Evolutionary conservation across 1,139 yeast genomes (phyloP).

Genomic region (Insectozyma bohioensis): DNA sequence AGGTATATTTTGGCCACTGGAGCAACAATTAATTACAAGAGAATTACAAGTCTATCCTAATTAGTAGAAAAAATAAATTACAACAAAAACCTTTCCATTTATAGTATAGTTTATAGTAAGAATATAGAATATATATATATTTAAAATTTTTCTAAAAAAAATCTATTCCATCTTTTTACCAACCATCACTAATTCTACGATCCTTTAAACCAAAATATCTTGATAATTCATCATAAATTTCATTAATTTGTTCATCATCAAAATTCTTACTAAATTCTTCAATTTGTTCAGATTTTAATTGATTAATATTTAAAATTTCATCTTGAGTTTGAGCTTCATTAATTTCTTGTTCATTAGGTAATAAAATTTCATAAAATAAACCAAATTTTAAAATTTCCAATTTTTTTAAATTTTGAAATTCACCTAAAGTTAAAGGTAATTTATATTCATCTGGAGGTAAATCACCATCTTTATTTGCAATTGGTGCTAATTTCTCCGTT

Average conservation of each 20-base stretch:
- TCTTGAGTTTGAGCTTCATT: conserved; percentile 29
- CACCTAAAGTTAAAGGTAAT: conserved; percentile 62
- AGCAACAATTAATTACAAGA: too few relatives aligned
- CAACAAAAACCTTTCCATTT: too few relatives aligned
- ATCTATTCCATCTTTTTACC: too few relatives aligned
- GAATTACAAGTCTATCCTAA: too few relatives aligned
- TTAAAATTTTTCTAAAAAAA: too few relatives aligned
- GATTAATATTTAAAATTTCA: conserved; percentile 16
- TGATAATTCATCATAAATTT: conserved; percentile 62
- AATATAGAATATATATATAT: too few relatives aligned
- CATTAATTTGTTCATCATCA: conserved; percentile 37
- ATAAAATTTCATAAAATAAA: conserved; percentile 67
- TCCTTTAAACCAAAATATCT: conserved; percentile 63
- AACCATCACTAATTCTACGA: conserved; percentile 51
- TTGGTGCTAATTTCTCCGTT: conserved; percentile 20
- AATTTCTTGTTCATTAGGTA: conserved; percentile 47
- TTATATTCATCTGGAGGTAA: conserved; percentile 57
- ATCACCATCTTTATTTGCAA: conserved; percentile 72
- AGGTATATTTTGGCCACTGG: too few relatives aligned
- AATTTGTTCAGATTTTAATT: conserved; percentile 8
- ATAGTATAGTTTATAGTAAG: too few relatives aligned
- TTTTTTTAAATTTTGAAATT: conserved; percentile 48
- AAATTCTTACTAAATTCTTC: conserved; percentile 36
- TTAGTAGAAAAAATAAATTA: too few relatives aligned
- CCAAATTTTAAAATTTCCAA: conserved; percentile 52